These are phyloP conservation scores for Graphium sp. DNA, from an alignment of 2,329 filamentous ascomycete genomes.

Conservation along the genomic window DNA sequence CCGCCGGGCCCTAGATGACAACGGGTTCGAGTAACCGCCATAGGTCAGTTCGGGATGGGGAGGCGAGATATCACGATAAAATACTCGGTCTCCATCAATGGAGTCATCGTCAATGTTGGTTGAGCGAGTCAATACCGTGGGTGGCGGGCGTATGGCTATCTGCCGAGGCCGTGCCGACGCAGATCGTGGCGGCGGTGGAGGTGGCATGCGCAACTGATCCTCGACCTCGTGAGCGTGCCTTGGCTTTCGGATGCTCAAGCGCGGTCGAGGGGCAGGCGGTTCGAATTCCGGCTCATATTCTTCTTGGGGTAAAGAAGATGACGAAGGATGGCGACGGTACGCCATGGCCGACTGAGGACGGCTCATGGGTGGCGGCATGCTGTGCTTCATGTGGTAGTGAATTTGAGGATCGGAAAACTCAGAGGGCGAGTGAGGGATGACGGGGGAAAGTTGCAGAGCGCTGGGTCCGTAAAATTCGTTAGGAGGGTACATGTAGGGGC, in stretches of 20 bases:
- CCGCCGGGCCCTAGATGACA: too few species aligned
- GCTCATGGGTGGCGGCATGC: slow-evolving; percentile 3
- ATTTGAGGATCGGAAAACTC: too few species aligned
- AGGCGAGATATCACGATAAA: slow-evolving; percentile 3
- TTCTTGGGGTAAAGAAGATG: too few species aligned
- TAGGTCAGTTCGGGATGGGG: too few species aligned
- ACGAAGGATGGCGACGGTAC: neutral
- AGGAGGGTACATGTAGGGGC: neutral
- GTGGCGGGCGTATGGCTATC: slow-evolving; percentile 1
- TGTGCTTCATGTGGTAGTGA: too few species aligned
- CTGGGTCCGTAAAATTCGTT: neutral
- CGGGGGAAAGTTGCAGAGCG: neutral
- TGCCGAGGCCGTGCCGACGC: slow-evolving; percentile 1
- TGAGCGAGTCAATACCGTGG: too few species aligned
- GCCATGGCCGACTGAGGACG: slow-evolving; percentile 2
- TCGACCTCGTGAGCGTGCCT: slow-evolving; percentile 21
- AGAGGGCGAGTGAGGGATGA: slow-evolving; percentile 1
- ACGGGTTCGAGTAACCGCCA: too few species aligned
- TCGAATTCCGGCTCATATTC: too few species aligned
- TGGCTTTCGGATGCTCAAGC: too few species aligned
- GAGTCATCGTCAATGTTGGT: slow-evolving; percentile 4
- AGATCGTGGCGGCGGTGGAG: slow-evolving; percentile 15
- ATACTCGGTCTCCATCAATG: slow-evolving; percentile 1
- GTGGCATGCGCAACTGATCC: slow-evolving; percentile 30
- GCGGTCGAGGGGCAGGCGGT: too few species aligned